Evolutionary conservation across 441 rosid genomes (phyloP), one percentile per base, ranked within the genome.

Genomic region (Sinapis alba): DNA sequence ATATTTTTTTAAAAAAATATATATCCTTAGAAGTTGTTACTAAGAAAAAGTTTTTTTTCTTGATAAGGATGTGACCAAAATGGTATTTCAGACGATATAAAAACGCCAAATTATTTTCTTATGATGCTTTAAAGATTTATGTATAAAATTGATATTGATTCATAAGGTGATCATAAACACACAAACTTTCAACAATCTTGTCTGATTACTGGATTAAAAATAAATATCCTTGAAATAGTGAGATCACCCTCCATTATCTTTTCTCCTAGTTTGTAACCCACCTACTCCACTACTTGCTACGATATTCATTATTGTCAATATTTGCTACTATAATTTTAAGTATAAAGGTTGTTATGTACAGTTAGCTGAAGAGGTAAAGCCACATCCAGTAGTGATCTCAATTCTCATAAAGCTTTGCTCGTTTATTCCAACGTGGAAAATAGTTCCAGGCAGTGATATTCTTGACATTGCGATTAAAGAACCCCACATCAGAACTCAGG

Each of bases 351-450:
- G 53, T 53, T 59, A 43, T 32, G 13, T 24, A 26, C 82, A 95
- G 98, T 74, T 93, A 68, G 94, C 97, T 5, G 94, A 93, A 1
- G 92, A 88, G 16, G 13, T 88, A 76, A 93, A 51, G 79, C 98
- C 98, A 43, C 84, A 80, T 75, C 80, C 81, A 15, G 0, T 84
- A 9, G 89, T 93, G 11, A 70, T 83, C 26, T 77, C 23, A n/a
- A 69, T 86, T 13, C 84, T 95, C 36, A 67, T 57, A 28, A 86
- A 87, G 78, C 90, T 95, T 11, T 57, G 74, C 62, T 56, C 20
- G 20, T 0, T 82, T 38, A 86, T 91, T 62, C 99, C 99, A n/a
- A 87, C 93, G 0, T 95, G 98, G 99, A 91, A 75, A 82, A 81
- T 93, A 23, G 82, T 91, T 38, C 97, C 97, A 1, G 70, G 85